These are phyloP conservation scores for Magnaporthales sp. DNA, from an alignment of 2,329 filamentous ascomycete genomes.

Conservation along the genomic window DNA sequence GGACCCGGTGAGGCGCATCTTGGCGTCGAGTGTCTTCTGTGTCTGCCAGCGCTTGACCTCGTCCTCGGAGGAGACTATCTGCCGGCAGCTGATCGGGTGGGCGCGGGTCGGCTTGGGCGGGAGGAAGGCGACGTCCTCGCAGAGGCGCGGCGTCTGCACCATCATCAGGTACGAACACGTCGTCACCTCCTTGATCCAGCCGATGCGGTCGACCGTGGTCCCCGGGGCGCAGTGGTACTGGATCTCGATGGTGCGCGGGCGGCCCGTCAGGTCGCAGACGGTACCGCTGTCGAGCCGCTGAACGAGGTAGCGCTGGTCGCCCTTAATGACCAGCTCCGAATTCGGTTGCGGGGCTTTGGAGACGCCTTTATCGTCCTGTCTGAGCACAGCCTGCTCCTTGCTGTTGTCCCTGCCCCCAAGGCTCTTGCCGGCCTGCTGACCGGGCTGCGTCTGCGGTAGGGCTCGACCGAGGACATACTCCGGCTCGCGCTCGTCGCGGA, in stretches of 20 bases:
- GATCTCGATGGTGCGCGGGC: slow-evolving; percentile 75
- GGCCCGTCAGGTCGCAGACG: slow-evolving; percentile 75
- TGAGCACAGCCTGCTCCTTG: slow-evolving; percentile 7
- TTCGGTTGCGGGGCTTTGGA: background rate
- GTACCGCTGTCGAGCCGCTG: slow-evolving; percentile 71
- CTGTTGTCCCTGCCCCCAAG: background rate
- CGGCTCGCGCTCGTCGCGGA: slow-evolving; percentile 65
- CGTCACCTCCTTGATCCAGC: slow-evolving; percentile 86
- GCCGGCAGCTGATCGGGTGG: slow-evolving; percentile 67
- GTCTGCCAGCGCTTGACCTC: slow-evolving; percentile 26
- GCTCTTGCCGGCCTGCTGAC: background rate
- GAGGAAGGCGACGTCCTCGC: slow-evolving; percentile 77
- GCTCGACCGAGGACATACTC: slow-evolving; percentile 71
- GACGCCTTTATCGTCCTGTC: background rate
- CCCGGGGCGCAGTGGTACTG: slow-evolving; percentile 74
- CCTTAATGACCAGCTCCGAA: slow-evolving; percentile 69
- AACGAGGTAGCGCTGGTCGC: slow-evolving; percentile 77
- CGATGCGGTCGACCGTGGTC: slow-evolving; percentile 64
- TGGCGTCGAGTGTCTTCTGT: slow-evolving; percentile 27
- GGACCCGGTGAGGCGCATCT: slow-evolving; percentile 23
- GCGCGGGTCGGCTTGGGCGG: slow-evolving; percentile 71
- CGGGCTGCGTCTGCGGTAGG: slow-evolving; percentile 16
- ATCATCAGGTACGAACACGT: slow-evolving; percentile 93
- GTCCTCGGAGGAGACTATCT: slow-evolving; percentile 52
- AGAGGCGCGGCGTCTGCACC: slow-evolving; percentile 80